Percentiles rank a stretch among this genome's conserved stretches.
Conservation (phyloP, 192 early-diverging fungal genomes). For the Coemansia reversa region DNA sequence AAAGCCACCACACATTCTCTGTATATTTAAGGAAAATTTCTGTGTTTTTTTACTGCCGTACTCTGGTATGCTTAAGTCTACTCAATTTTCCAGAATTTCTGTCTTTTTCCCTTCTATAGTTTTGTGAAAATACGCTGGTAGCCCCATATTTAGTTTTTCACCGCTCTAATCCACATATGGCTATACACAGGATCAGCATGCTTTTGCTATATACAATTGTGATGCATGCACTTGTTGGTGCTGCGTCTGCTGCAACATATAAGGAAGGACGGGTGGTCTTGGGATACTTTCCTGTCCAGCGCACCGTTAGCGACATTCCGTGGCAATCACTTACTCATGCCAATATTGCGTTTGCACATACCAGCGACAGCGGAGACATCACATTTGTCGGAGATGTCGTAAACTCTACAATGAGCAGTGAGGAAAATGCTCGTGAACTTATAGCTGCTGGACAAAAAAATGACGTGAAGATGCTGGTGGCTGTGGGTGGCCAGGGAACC, state of each 20-base stretch:
- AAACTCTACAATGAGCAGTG: slow-evolving; percentile 54
- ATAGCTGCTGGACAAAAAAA: slow-evolving; percentile 40
- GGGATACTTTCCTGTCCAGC: slow-evolving; percentile 54
- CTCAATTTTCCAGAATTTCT: too few relatives aligned
- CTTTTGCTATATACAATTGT: slow-evolving; percentile 1
- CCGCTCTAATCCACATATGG: not conserved
- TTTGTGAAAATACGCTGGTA: too few relatives aligned
- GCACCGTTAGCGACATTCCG: slow-evolving; percentile 42
- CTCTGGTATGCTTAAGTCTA: too few relatives aligned
- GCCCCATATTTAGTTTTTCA: too few relatives aligned
- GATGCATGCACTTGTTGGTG: not conserved
- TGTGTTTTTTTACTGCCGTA: too few relatives aligned
- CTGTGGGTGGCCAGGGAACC: slow-evolving; percentile 73
- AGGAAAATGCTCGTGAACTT: slow-evolving; percentile 34
- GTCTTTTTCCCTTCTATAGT: not conserved
- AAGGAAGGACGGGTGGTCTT: slow-evolving; percentile 43
- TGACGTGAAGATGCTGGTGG: slow-evolving; percentile 61
- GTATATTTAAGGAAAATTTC: too few relatives aligned
- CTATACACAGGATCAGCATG: not conserved
- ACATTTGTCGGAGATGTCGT: slow-evolving; percentile 48
- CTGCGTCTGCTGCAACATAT: slow-evolving; percentile 20
- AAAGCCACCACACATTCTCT: too few relatives aligned
- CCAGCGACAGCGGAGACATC: slow-evolving; percentile 36
- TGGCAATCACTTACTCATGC: slow-evolving; percentile 62
- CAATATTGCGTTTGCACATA: slow-evolving; percentile 64